Evolutionary conservation across 1,284 basidiomycete species (phyloP).

Genomic region (Hypsizygus ulmarius): DNA sequence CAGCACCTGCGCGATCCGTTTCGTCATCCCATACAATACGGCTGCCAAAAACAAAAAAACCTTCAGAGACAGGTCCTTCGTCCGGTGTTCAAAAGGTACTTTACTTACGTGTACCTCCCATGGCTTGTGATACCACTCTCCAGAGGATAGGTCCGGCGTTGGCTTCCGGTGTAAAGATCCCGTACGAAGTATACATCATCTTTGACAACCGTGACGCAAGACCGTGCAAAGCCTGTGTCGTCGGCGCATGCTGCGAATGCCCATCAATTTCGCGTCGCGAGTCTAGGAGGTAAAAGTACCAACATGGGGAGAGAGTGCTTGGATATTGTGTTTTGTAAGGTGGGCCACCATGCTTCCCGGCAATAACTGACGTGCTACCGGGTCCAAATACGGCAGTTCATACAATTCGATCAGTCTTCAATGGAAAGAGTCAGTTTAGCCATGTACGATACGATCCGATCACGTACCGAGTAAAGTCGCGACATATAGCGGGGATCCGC

Average conservation of each 20-base stretch:
- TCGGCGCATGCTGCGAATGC: conserved; percentile 57
- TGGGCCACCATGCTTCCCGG: conserved; percentile 65
- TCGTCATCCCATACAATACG: conserved; percentile 60
- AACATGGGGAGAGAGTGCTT: conserved; percentile 70
- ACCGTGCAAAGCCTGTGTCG: conserved; percentile 54
- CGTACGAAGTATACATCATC: conserved; percentile 49
- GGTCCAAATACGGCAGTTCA: conserved; percentile 81
- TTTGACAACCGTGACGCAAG: conserved; percentile 62
- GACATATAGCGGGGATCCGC: conserved; percentile 71
- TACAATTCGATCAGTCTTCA: conserved; percentile 64
- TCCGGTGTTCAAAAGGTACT: not conserved
- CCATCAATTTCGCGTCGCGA: conserved; percentile 15
- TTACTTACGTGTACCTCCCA: conserved; percentile 81
- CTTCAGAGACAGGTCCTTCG: conserved; percentile 1
- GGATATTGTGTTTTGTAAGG: conserved; percentile 65
- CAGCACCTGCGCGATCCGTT: conserved; percentile 54
- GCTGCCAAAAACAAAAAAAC: conserved; percentile 37
- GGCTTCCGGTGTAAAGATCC: conserved; percentile 70
- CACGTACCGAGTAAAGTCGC: conserved; percentile 71
- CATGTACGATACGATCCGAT: not conserved
- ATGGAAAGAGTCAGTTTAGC: conserved; percentile 11
- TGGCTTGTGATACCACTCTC: conserved; percentile 60
- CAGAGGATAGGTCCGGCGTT: conserved; percentile 82
- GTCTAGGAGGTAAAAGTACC: conserved; percentile 24
- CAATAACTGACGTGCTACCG: conserved; percentile 50